These are phyloP conservation scores for Thozetella sp. DNA, from an alignment of 495 filamentous ascomycete species.

Conservation along the genomic window DNA sequence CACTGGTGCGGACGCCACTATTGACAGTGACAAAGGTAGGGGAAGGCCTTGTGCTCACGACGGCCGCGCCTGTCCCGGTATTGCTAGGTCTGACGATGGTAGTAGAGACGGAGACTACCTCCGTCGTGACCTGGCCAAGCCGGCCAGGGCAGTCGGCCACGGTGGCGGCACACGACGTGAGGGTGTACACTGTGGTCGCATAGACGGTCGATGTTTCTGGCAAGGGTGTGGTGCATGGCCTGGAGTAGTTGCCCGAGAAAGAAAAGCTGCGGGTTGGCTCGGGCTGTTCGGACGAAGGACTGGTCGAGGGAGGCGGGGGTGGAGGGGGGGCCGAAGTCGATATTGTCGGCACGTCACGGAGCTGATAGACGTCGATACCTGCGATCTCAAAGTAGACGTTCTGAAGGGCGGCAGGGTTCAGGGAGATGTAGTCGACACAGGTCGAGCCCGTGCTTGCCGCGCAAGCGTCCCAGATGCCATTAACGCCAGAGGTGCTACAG, in stretches of 20 bases:
- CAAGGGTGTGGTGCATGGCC: neutral
- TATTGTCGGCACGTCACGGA: neutral
- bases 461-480: neutral
- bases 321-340: neutral
- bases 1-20: neutral
- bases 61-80: neutral
- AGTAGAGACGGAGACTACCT: conserved; percentile 52
- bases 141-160: conserved; percentile 55
- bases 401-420: neutral
- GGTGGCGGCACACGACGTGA: conserved; percentile 53
- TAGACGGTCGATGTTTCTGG: conserved; percentile 57
- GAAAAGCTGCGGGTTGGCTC: neutral
- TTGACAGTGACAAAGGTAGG: neutral
- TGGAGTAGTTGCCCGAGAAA: conserved; percentile 1
- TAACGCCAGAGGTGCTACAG: neutral
- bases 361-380: neutral
- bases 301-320: neutral
- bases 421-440: neutral
- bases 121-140: conserved; percentile 50
- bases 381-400: neutral
- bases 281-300: neutral
- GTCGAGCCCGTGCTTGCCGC: neutral
- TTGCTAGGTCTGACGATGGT: conserved; percentile 29
- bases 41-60: neutral
- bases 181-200: conserved; percentile 50